A percentile compares a stretch with the other conserved stretches of the same genome.
These are phyloP conservation scores for Boletellus deceptivus DNA, from an alignment of 1,284 basidiomycete genomes.

Conservation along the genomic window DNA sequence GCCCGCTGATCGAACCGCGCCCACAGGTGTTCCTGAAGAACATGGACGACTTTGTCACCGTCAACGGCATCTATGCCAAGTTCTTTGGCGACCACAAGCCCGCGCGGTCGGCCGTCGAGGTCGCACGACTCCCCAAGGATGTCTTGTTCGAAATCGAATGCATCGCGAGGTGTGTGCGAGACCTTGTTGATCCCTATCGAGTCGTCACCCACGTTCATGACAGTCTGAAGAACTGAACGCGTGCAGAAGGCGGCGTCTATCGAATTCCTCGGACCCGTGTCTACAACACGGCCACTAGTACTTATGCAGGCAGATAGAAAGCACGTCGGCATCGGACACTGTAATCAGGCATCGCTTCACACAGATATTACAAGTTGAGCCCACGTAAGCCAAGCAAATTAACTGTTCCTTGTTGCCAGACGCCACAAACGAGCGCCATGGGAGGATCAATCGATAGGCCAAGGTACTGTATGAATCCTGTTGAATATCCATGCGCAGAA, in stretches of 20 bases:
- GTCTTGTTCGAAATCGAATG: slow-evolving; percentile 92
- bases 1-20: too few relatives aligned
- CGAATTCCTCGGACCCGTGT: background rate
- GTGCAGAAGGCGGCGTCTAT: too few relatives aligned
- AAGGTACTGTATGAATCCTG: slow-evolving; percentile 19
- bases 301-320: background rate
- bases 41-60: slow-evolving; percentile 86
- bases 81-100: slow-evolving; percentile 86
- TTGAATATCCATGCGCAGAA: slow-evolving; percentile 24
- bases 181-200: background rate
- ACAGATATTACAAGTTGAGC: slow-evolving; percentile 9
- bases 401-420: background rate
- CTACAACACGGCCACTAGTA: background rate
- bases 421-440: background rate
- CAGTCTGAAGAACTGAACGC: slow-evolving; percentile 23
- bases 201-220: background rate
- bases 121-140: slow-evolving; percentile 71
- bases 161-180: slow-evolving; percentile 64
- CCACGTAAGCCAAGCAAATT: background rate
- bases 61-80: slow-evolving; percentile 78
- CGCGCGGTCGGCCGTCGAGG: slow-evolving; percentile 86
- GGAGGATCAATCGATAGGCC: slow-evolving; percentile 2
- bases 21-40: slow-evolving; percentile 84
- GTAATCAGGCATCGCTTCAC: background rate
- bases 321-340: background rate